Conservation (phyloP, 768 basidiomycete species). For the Agaricus subrufescens region DNA sequence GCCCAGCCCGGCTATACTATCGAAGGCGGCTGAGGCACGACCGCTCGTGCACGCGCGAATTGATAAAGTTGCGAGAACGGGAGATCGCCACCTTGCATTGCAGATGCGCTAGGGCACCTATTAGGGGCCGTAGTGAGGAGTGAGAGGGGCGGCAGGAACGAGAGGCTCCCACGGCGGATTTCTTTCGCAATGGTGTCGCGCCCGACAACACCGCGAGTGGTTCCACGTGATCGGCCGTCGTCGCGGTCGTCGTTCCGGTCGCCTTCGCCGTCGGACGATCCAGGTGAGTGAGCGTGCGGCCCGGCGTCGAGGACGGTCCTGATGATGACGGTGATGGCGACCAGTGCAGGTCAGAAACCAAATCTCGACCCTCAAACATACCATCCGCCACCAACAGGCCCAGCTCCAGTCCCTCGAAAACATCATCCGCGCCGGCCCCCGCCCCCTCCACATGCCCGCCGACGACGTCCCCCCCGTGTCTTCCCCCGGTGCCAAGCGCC, state of each 20-base stretch:
- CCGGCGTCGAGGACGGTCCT: too few species aligned
- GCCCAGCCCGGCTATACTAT: too few species aligned
- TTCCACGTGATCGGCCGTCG: slow-evolving; percentile 21
- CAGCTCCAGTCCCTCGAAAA: slow-evolving; percentile 69
- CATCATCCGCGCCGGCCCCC: slow-evolving; percentile 60
- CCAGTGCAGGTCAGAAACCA: slow-evolving; percentile 74
- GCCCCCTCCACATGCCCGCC: slow-evolving; percentile 30
- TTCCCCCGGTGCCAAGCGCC: slow-evolving; percentile 48
- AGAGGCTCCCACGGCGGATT: slow-evolving; percentile 21
- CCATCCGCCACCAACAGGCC: slow-evolving; percentile 80
- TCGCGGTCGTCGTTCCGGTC: slow-evolving; percentile 41
- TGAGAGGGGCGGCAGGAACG: not conserved
- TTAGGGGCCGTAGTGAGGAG: too few species aligned
- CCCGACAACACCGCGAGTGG: not conserved
- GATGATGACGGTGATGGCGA: not conserved
- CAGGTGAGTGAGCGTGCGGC: slow-evolving; percentile 42
- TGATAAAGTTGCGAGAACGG: too few species aligned
- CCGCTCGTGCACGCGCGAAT: too few species aligned
- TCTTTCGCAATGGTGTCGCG: slow-evolving; percentile 23
- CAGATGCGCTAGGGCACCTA: too few species aligned
- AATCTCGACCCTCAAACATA: slow-evolving; percentile 77
- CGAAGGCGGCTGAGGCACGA: too few species aligned
- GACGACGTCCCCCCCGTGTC: slow-evolving; percentile 16
- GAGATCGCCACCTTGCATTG: too few species aligned
- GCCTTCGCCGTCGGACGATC: slow-evolving; percentile 61